Evolutionary conservation across 169 alveolate genomes (phyloP), one percentile per base, ranked within the genome.

Genomic region (Babesia bigemina): DNA sequence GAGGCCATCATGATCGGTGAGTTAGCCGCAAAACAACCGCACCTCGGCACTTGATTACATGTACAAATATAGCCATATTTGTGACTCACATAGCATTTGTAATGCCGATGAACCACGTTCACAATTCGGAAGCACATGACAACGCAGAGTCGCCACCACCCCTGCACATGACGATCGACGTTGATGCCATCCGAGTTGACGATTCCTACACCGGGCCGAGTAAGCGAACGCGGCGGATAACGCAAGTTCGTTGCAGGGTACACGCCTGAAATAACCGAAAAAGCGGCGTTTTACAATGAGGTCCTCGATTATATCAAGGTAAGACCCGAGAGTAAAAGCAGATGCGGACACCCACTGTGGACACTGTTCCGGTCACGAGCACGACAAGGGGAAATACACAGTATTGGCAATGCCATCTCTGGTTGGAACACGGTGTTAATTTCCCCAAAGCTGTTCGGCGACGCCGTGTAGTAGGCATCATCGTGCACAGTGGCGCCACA

Each of bases 1-100:
- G 85, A 74, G 67, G 90, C 90, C 33, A 83, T 83, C 36, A 83
- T 28, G 60, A 83, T 60, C 22, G 90, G 88, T 79, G 36, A 44
- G 60, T 70, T 19, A 16, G 19, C 10, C 24, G 22, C 7, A 49
- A 49, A 16, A 16, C 12, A 26, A 19, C 26, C 21, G 21, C 39
- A 47, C 22, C 2, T 4, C 7, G 22, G 9, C 22, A 49, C 26
- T 2, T 49, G 22, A 8, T 8, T 49, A n/a, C 39, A 33, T 6
- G 39, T 33, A 33, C 6, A 19, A 57, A 60, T 19, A 26, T 57
- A 6, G 21, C 45, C 6, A 33, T 6, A 2, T 33, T 4, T 6
- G 39, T 33, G 17, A 62, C 9, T 2, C 28, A 33, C 8, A 33
- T 2, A 13, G 28, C 39, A 8, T 22, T 3, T 57, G 63, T 57